phyloP scores from a whole-genome alignment of 2,329 filamentous ascomycete species.

The Fusarium bactridioides region DNA sequence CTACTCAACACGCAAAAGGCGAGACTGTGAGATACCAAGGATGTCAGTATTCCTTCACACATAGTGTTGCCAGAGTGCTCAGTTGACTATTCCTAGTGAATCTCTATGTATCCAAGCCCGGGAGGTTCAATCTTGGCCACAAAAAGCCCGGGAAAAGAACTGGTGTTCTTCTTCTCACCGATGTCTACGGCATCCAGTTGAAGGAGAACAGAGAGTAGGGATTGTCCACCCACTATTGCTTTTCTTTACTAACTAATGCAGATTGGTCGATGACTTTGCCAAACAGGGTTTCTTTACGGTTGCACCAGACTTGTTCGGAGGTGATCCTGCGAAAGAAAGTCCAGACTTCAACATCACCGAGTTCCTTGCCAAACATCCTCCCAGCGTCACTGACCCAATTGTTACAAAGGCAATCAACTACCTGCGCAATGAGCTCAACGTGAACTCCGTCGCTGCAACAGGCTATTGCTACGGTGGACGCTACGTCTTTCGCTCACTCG shows the following conservation, averaged over 20 bases:
- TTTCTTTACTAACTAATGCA: not conserved
- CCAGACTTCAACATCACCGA: constrained; percentile 2
- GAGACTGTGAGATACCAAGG: constrained; percentile 4
- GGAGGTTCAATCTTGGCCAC: not conserved
- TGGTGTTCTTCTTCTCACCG: constrained; percentile 24
- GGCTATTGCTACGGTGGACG: constrained; percentile 70
- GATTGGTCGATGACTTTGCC: constrained; percentile 21
- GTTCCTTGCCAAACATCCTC: constrained; percentile 16
- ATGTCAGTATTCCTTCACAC: not conserved
- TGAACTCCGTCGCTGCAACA: constrained; percentile 58
- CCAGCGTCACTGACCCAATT: constrained; percentile 17
- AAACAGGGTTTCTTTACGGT: constrained; percentile 20
- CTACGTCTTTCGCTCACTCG: constrained; percentile 61
- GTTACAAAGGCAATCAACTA: constrained; percentile 18
- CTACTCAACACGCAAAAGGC: not conserved
- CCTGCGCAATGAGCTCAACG: constrained; percentile 46
- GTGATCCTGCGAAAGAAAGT: not conserved
- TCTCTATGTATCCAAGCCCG: constrained; percentile 15
- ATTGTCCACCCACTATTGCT: fast-evolving
- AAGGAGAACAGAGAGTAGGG: constrained; percentile 8
- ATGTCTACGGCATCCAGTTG: constrained; percentile 17
- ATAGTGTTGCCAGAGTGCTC: fast-evolving
- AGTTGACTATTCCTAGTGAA: not conserved
- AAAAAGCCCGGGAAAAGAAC: not conserved
- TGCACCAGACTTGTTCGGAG: constrained; percentile 13